phyloP scores from a whole-genome alignment of 2,329 filamentous ascomycete genomes.

The Fusarium chaquense region DNA sequence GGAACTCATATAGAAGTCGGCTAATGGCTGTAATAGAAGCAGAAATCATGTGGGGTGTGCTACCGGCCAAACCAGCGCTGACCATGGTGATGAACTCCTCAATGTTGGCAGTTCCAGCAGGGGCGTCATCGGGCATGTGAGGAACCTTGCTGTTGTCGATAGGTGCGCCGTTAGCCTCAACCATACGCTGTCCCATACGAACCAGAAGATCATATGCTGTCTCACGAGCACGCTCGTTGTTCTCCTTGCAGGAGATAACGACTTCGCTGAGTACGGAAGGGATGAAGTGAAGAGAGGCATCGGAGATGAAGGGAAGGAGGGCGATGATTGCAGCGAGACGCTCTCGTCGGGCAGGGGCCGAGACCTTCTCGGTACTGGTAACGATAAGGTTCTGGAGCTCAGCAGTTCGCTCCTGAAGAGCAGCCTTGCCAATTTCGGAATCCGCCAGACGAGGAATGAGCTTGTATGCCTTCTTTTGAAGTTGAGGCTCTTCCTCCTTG shows the following conservation, averaged over 20 bases:
- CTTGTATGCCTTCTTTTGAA: slow-evolving; percentile 99
- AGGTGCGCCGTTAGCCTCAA: slow-evolving; percentile 70
- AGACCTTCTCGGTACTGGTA: slow-evolving; percentile 83
- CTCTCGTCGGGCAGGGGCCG: slow-evolving; percentile 86
- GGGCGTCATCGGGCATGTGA: slow-evolving; percentile 85
- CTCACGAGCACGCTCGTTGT: slow-evolving; percentile 93
- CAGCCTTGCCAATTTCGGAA: slow-evolving; percentile 80
- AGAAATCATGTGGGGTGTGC: slow-evolving; percentile 96
- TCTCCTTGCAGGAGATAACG: slow-evolving; percentile 96
- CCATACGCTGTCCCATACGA: slow-evolving; percentile 86
- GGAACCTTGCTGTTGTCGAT: slow-evolving; percentile 90
- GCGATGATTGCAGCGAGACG: slow-evolving; percentile 85
- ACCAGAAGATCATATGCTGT: slow-evolving; percentile 92
- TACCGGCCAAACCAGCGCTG: slow-evolving; percentile 91
- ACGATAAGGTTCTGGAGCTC: slow-evolving; percentile 89
- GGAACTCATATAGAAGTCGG: slow-evolving; percentile 93
- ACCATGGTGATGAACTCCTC: slow-evolving; percentile 99
- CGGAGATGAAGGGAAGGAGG: slow-evolving; percentile 82
- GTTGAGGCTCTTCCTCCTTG: slow-evolving; percentile 84
- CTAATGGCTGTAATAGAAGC: slow-evolving; percentile 96
- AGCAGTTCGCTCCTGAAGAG: slow-evolving; percentile 77
- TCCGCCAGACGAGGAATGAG: slow-evolving; percentile 90
- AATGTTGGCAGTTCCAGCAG: slow-evolving; percentile 80
- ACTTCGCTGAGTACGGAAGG: slow-evolving; percentile 92
- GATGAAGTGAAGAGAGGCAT: slow-evolving; percentile 88